phyloP scores from a whole-genome alignment of 2,329 filamentous ascomycete species.

The Fusarium penzigii region DNA sequence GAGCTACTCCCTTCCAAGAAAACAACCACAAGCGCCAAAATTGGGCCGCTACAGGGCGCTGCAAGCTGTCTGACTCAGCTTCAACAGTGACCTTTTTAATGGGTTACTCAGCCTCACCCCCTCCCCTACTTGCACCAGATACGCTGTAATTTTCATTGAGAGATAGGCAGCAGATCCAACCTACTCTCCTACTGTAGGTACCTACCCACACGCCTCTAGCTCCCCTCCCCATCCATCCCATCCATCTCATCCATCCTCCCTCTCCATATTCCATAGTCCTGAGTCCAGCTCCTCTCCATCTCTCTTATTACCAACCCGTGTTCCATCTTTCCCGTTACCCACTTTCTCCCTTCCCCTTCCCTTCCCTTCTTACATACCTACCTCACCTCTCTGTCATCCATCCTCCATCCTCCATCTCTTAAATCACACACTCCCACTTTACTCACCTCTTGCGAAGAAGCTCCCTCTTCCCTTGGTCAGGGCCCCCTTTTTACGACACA shows the following conservation, averaged over 20 bases:
- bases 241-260: conserved; percentile 4
- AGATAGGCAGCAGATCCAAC: too few species aligned
- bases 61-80: conserved; percentile 12
- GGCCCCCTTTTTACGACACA: conserved; percentile 62
- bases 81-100: not conserved
- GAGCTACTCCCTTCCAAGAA: too few species aligned
- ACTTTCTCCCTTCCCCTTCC: conserved; percentile 9
- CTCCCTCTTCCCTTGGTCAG: conserved; percentile 97
- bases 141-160: too few species aligned
- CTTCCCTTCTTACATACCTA: not conserved
- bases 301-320: too few species aligned
- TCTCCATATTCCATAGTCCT: not conserved
- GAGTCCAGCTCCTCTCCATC: too few species aligned
- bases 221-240: conserved; percentile 10
- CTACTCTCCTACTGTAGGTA: too few species aligned
- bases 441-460: conserved; percentile 68
- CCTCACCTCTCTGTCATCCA: not conserved
- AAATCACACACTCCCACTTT: conserved; percentile 20
- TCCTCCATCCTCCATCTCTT: conserved; percentile 15
- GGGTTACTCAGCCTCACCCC: too few species aligned
- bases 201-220: conserved; percentile 23
- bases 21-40: too few species aligned
- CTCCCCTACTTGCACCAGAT: too few species aligned
- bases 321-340: not conserved
- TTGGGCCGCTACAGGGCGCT: not conserved